Evolutionary conservation across 352 stramenopile species (phyloP).

Genomic region (Pythium aristosporum): DNA sequence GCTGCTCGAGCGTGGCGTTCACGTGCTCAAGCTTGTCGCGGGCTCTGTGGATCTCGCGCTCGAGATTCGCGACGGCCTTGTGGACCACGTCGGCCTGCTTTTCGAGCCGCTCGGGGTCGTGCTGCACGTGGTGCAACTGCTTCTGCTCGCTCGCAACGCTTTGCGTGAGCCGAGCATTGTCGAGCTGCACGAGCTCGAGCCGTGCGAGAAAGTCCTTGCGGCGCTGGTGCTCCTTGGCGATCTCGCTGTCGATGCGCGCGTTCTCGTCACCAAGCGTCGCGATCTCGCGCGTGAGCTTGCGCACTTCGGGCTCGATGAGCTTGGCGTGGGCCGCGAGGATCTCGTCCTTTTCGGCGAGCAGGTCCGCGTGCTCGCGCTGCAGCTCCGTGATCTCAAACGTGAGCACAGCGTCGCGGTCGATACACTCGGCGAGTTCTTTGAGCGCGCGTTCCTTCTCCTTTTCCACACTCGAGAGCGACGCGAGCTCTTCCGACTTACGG

Average conservation of each 20-base stretch:
- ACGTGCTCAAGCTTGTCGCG: slow-evolving; percentile 35
- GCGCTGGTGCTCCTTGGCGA: slow-evolving; percentile 64
- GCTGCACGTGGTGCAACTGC: slow-evolving; percentile 59
- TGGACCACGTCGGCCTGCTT: slow-evolving; percentile 88
- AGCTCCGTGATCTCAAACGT: slow-evolving; percentile 88
- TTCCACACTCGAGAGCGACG: slow-evolving; percentile 67
- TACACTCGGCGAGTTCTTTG: slow-evolving; percentile 73
- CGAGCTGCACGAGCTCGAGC: slow-evolving; percentile 54
- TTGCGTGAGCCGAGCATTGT: slow-evolving; percentile 65
- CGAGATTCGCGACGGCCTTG: slow-evolving; percentile 67
- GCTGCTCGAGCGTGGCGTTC: slow-evolving; percentile 39
- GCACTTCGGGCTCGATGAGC: slow-evolving; percentile 83
- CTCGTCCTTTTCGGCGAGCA: slow-evolving; percentile 67
- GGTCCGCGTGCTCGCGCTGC: slow-evolving; percentile 75
- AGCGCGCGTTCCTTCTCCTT: slow-evolving; percentile 78
- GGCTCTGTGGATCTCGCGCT: slow-evolving; percentile 64
- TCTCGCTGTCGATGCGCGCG: slow-evolving; percentile 62
- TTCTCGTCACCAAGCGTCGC: slow-evolving; percentile 62
- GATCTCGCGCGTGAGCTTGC: slow-evolving; percentile 70
- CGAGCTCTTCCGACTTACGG: slow-evolving; percentile 77
- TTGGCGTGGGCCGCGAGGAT: slow-evolving; percentile 78
- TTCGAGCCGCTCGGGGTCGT: slow-evolving; percentile 77
- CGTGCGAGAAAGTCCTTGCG: slow-evolving; percentile 62
- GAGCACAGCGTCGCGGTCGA: slow-evolving; percentile 79
- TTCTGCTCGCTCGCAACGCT: slow-evolving; percentile 49